These are phyloP conservation scores for Aschersonia sp. DNA, from an alignment of 2,329 filamentous ascomycete genomes.

Conservation along the genomic window DNA sequence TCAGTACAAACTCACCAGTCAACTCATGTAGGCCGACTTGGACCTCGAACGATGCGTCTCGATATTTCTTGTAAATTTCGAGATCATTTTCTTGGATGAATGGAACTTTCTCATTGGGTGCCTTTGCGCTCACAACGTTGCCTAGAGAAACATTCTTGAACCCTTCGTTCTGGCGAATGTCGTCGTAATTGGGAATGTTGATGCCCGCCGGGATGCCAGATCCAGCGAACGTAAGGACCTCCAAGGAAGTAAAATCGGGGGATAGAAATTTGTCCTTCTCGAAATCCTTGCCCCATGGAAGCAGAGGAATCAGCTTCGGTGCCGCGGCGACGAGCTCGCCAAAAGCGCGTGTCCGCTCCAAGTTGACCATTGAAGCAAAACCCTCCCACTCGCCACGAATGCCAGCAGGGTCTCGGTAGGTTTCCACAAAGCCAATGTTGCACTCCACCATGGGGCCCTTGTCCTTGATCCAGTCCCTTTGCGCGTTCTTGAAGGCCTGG, in stretches of 20 bases:
- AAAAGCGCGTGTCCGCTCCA: slow-evolving; percentile 81
- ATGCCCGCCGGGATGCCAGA: slow-evolving; percentile 55
- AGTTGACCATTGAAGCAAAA: slow-evolving; percentile 73
- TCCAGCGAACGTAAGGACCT: slow-evolving; percentile 65
- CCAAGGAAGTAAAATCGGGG: slow-evolving; percentile 89
- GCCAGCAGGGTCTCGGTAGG: slow-evolving; percentile 70
- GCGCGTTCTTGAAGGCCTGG: slow-evolving; percentile 64
- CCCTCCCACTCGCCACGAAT: slow-evolving; percentile 77
- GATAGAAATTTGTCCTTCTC: slow-evolving; percentile 94
- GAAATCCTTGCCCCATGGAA: slow-evolving; percentile 80
- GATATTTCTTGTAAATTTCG: slow-evolving; percentile 64
- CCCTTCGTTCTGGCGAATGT: slow-evolving; percentile 66
- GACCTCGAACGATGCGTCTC: slow-evolving; percentile 81
- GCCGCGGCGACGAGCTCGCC: slow-evolving; percentile 71
- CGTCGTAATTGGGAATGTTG: slow-evolving; percentile 58
- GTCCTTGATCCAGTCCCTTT: slow-evolving; percentile 70
- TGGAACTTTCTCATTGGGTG: slow-evolving; percentile 80
- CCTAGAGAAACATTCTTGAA: slow-evolving; percentile 93
- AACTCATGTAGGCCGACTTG: slow-evolving; percentile 93
- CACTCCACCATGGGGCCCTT: slow-evolving; percentile 68
- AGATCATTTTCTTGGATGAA: slow-evolving; percentile 74
- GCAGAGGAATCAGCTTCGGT: slow-evolving; percentile 67
- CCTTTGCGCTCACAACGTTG: slow-evolving; percentile 83
- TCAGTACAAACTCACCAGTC: slow-evolving; percentile 22
- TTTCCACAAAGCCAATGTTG: slow-evolving; percentile 76